Percentiles rank a stretch among this genome's conserved stretches.
phyloP scores from a whole-genome alignment of 2,329 filamentous ascomycete genomes.

The Epichloe sylvatica region DNA sequence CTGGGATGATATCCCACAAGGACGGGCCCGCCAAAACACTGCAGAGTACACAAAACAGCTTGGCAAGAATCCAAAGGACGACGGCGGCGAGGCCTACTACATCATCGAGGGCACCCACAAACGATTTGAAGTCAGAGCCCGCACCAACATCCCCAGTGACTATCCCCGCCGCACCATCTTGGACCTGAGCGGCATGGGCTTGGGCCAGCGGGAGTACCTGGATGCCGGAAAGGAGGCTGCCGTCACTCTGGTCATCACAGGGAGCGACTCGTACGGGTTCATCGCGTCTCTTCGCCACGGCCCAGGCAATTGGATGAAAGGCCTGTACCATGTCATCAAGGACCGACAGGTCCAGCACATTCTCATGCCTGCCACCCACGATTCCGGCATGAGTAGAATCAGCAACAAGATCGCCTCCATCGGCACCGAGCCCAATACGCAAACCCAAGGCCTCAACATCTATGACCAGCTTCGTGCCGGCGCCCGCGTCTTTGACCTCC shows the following conservation, averaged over 20 bases:
- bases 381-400: constrained; percentile 33
- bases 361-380: constrained; percentile 34
- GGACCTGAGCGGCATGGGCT: constrained; percentile 18
- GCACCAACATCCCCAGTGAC: constrained; percentile 16
- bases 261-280: constrained; percentile 20
- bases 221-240: constrained; percentile 17
- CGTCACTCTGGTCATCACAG: constrained; percentile 22
- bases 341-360: constrained; percentile 29
- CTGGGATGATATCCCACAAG: constrained; percentile 20
- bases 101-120: constrained; percentile 17
- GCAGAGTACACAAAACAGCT: constrained; percentile 13
- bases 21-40: constrained; percentile 17
- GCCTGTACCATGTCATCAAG: constrained; percentile 19
- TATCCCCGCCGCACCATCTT: constrained; percentile 16
- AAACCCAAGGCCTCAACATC: constrained; percentile 31
- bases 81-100: constrained; percentile 21
- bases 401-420: constrained; percentile 20
- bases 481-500: constrained; percentile 33
- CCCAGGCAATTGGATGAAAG: constrained; percentile 19
- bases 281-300: constrained; percentile 17
- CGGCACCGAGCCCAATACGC: constrained; percentile 26
- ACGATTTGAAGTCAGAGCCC: constrained; percentile 16
- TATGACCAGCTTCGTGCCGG: constrained; percentile 31
- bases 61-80: constrained; percentile 10
- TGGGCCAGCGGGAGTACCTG: constrained; percentile 20